Base-by-base conservation (phyloP, 1,284 basidiomycete species). In the Sphagnurus paluster region DNA sequence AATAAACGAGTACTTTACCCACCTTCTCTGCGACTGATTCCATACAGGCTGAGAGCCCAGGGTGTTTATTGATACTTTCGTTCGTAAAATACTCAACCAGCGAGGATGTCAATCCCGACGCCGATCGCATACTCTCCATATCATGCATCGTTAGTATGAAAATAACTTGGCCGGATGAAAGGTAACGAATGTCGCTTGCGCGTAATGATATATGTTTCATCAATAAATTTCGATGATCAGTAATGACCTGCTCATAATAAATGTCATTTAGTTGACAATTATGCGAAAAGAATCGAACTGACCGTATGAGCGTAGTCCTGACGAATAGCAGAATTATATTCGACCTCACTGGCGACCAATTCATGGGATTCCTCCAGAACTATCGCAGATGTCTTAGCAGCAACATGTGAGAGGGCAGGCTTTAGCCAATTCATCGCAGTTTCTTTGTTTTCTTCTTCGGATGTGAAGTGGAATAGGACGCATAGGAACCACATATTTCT, bases 401-500 rank as follows among this genome's bases (percentile, higher is more conserved):
- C 90, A 52, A 99, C 94, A 16, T 84, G 80, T 20, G 79, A 76
- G 17, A 98, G 75, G 1, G 90, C 87, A 20, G 86, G 84, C 41
- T 77, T 75, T 45, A 89, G 77, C 84, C 89, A 90, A 32, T 84
- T 79, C 71, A 86, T 84, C 4, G 87, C 82, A 29, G 74, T 73
- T 33, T 71, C 74, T 39, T 79, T 76, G 48, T 70, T 65, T 49
- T 76, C 64, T 59, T 79, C 65, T 49, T 64, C 51, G 54, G 71
- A 46, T 65, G 72, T 84, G 54, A 93, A 87, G 28, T 87, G 82
- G 59, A 94, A 93, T 11, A 98, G 76, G 14, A 90, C 81, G 58
- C 90, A 93, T 10, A 98, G 69, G 68, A 97, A 93, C 96, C 96
- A 99, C 70, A 95, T 79, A 63, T 93, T 94, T 38, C 95, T 82